A percentile compares a stretch with the other conserved stretches of the same genome.
Evolutionary conservation across 305 asterid species (phyloP).

Genomic region (Vinca major): DNA sequence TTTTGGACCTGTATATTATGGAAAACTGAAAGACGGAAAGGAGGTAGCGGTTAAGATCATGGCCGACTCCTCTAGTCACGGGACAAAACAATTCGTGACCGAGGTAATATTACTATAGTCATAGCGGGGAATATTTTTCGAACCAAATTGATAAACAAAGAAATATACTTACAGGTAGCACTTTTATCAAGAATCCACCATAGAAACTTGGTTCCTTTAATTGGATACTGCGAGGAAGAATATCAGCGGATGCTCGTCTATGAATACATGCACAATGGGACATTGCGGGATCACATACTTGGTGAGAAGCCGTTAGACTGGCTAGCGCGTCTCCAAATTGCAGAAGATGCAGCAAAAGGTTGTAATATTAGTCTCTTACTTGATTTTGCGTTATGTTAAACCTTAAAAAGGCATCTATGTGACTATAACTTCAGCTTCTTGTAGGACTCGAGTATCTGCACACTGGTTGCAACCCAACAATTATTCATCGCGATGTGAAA

Average conservation of each 20-base stretch:
- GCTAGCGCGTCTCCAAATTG: constrained; percentile 75
- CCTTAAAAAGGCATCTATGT: not conserved
- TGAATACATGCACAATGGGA: constrained; percentile 96
- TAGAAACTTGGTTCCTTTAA: constrained; percentile 87
- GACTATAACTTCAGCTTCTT: constrained; percentile 7
- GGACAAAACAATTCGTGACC: constrained; percentile 78
- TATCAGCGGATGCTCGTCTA: constrained; percentile 87
- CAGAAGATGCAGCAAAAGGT: constrained; percentile 99
- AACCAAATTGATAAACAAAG: constrained; percentile 12
- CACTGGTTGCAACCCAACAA: constrained; percentile 96
- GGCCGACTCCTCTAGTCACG: constrained; percentile 94
- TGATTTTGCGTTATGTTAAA: not conserved
- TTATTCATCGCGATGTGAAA: constrained; percentile 89
- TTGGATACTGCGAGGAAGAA: constrained; percentile 89
- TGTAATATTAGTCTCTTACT: constrained; percentile 7
- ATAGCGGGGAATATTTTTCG: not conserved
- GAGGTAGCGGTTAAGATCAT: constrained; percentile 90
- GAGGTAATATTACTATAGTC: constrained; percentile 41
- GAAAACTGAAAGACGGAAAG: constrained; percentile 77
- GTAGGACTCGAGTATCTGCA: constrained; percentile 90
- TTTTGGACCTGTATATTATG: constrained; percentile 89
- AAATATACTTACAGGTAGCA: constrained; percentile 60
- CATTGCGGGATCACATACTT: constrained; percentile 77
- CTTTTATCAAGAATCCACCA: constrained; percentile 92
- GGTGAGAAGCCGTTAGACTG: constrained; percentile 79